Percentiles rank a stretch among this genome's conserved stretches.
Conservation (phyloP, 805 yeast species). For the Yarrowia sp. region DNA sequence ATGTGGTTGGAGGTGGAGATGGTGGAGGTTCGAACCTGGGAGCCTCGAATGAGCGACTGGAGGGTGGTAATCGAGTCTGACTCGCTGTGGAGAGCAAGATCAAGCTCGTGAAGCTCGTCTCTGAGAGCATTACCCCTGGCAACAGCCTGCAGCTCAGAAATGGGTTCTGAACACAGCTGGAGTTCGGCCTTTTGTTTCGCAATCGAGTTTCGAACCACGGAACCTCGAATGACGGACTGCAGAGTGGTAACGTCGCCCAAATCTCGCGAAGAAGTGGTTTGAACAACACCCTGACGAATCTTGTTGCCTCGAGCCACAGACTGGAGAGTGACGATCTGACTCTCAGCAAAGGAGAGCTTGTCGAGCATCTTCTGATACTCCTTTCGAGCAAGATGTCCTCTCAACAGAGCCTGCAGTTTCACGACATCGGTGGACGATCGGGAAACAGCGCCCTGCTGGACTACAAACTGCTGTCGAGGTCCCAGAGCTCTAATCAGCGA, state of each 20-base stretch:
- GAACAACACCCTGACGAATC: neutral
- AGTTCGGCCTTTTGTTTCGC: slow-evolving; percentile 55
- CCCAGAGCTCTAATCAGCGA: slow-evolving; percentile 8
- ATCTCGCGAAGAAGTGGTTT: neutral
- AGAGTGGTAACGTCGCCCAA: slow-evolving; percentile 33
- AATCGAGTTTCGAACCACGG: slow-evolving; percentile 43
- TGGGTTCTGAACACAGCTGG: slow-evolving; percentile 53
- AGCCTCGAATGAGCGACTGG: slow-evolving; percentile 15
- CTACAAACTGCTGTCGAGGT: slow-evolving; percentile 10
- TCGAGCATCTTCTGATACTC: slow-evolving; percentile 40
- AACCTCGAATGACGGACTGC: slow-evolving; percentile 59
- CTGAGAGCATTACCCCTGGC: slow-evolving; percentile 60
- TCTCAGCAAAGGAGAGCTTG: slow-evolving; percentile 41
- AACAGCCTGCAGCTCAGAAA: slow-evolving; percentile 61
- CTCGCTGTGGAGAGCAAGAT: neutral
- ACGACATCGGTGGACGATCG: slow-evolving; percentile 39
- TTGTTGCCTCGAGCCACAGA: slow-evolving; percentile 46
- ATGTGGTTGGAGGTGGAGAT: slow-evolving; percentile 14
- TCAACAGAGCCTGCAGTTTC: slow-evolving; percentile 61
- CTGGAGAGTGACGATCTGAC: slow-evolving; percentile 44
- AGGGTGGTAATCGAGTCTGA: neutral
- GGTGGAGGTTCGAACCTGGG: neutral
- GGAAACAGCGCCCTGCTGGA: slow-evolving; percentile 6
- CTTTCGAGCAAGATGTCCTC: slow-evolving; percentile 54
- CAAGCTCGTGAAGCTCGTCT: slow-evolving; percentile 43